Evolutionary conservation across 495 filamentous ascomycete species (phyloP), one percentile per base, ranked within the genome.

Genomic region (Ramalina intermedia): DNA sequence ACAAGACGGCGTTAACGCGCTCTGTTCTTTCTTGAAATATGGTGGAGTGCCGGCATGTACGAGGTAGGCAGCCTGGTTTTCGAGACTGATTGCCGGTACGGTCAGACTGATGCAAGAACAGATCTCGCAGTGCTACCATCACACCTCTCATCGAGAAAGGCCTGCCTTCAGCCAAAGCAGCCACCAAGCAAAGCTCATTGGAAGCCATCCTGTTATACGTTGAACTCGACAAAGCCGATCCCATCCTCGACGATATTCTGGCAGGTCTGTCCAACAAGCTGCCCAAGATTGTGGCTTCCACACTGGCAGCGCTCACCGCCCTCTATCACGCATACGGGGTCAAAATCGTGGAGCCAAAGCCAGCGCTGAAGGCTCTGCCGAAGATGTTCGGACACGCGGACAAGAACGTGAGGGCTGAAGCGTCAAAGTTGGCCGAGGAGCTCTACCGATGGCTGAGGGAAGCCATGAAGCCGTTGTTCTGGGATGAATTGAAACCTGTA

Each of bases 401-500:
- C 72, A 99, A 99, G 64, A 96, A 96, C 61, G 93, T 99, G 13
- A 82, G 93, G 58, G 87, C 89, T 1, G 93, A 96, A 65, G 85
- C 87, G 24, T 90, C 91, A 43, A 87, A 83, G 54, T 70, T 99
- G 26, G 82, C 88, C 0, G 89, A 95, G 43, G 93, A 96, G 58
- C 76, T 99, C 40, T 99, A 96, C 65, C 73, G 93, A 62, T 99
- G 93, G 93, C 74, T 99, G 27, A 82, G 86, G 51, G 93, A 99
- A 48, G 93, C 89, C 2, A 96, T 99, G 75, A 99, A 99, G 62
- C 86, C 90, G 16, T 79, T 95, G 61, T 99, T 99, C 61, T 99
- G 89, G 87, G 77, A 76, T 38, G 93, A 96, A 38, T 65, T 99
- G 50, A 99, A 99, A 63, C 85, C 88, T 2, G 88, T 93, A 1